Evolutionary conservation across 805 yeast genomes (phyloP), one percentile per base, ranked within the genome.

Genomic region (Candida michaelii): DNA sequence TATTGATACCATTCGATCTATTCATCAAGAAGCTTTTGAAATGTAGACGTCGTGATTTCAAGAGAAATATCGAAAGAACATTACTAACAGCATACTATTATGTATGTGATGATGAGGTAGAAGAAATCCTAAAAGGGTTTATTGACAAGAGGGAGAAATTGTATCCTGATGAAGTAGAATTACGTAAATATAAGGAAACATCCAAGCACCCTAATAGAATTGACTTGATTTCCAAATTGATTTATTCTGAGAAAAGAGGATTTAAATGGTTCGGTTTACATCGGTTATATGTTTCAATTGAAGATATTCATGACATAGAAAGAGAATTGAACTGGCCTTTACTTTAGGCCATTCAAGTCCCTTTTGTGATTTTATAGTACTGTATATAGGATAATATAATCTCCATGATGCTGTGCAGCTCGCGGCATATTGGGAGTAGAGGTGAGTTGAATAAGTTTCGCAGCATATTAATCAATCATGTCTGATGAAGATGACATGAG

Each of bases 401-500:
- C n/a, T n/a, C n/a, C n/a, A n/a, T n/a, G n/a, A n/a, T n/a, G n/a
- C n/a, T n/a, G 30, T 13, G 17, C 30, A 13, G 12, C 17, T 14
- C 30, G 30, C 30, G 13, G 29, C n/a, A 25, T 12, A 4, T n/a
- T n/a, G n/a, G n/a, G n/a, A n/a, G n/a, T n/a, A n/a, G n/a, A n/a
- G n/a, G n/a, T 25, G 13, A 25, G 5, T 5, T 14, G 5, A 5
- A 17, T 29, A 10, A 5, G 21, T 18, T 31, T 17, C 37, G 37
- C 27, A 23, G 27, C 36, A 19, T 27, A 24, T n/a, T 12, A 6
- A 25, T 12, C 17, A 29, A 12, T 14, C 36, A 39, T 40, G 43
- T 32, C 39, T n/a, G 39, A 40, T 17, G 43, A 39, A 25, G 38
- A 21, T 32, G 23, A 23, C 30, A 29, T 39, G 11, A 36, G 42